Base-by-base conservation (phyloP, 148 eudicot species). In the Tetragonia tetragonoides region DNA sequence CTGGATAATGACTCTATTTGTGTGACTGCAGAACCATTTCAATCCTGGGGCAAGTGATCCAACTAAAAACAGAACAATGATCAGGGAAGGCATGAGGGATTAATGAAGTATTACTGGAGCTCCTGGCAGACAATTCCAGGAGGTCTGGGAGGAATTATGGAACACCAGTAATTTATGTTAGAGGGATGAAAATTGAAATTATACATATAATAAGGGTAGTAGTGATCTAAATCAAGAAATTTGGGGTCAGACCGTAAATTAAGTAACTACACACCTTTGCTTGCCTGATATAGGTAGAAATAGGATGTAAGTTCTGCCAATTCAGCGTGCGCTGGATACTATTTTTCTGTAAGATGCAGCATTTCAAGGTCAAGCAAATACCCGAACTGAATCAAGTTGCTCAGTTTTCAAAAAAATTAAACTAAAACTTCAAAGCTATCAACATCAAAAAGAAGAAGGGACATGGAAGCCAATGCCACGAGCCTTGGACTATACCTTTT, bases 241-340 rank as follows among this genome's bases (percentile, higher is more conserved):
- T 60, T 54, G 63, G 40, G 65, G 20, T n/a, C 73, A 40, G 67
- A 34, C 34, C 61, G 72, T 8, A 79, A 77, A 18, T 38, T 68
- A 66, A 62, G 85, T 54, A n/a, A n/a, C n/a, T n/a, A 39, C n/a
- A n/a, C n/a, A 92, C 99, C 99, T 91, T 88, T 95, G 66, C 97
- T 95, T 80, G 99, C 97, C 82, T 91, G 99, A 86, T 95, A 95
- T 34, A 95, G 86, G 87, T 95, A 95, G 83, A 91, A n/a, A n/a
- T n/a, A n/a, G n/a, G n/a, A 95, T 40, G 99, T 91, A 44, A 97
- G 93, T 84, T 95, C n/a, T n/a, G n/a, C 99, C 83, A 95, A 86
- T 83, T 95, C 99, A 54, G 99, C 97, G 17, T n/a, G 99, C 77
- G 93, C 73, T 70, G 99, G 99, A 80, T 95, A 95, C n/a, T 84